These are phyloP conservation scores for Pouteria glomerata DNA, from an alignment of 148 eudicot genomes.

Conservation along the genomic window DNA sequence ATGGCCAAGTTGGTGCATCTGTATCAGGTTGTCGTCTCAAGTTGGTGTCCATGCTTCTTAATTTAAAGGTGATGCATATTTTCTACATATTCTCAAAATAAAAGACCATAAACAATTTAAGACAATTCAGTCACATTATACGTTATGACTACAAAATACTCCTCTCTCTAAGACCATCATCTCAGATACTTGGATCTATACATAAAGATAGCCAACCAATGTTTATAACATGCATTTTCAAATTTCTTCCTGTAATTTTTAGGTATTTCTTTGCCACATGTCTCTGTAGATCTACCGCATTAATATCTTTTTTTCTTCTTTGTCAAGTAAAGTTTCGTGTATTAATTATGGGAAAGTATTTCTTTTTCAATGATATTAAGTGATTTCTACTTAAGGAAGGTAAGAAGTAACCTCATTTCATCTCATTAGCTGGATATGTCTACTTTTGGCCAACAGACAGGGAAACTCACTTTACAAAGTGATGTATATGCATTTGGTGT, in stretches of 20 bases:
- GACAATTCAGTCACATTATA: too few species aligned
- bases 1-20: too few species aligned
- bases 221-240: background rate
- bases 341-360: background rate
- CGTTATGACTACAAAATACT: too few species aligned
- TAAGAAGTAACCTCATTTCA: background rate
- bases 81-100: too few species aligned
- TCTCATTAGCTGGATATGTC: constrained; percentile 4
- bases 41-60: too few species aligned
- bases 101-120: too few species aligned
- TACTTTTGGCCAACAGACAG: constrained; percentile 68
- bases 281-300: too few species aligned
- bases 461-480: constrained; percentile 92
- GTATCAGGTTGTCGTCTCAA: too few species aligned
- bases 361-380: background rate
- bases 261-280: background rate
- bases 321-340: background rate
- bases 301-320: too few species aligned
- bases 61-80: too few species aligned
- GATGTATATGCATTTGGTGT: constrained; percentile 98
- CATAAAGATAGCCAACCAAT: background rate
- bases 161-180: background rate
- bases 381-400: background rate
- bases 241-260: background rate
- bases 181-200: background rate